Evolutionary conservation across 495 filamentous ascomycete species (phyloP), one percentile per base, ranked within the genome.

Genomic region (Aspergillus funiculosus): DNA sequence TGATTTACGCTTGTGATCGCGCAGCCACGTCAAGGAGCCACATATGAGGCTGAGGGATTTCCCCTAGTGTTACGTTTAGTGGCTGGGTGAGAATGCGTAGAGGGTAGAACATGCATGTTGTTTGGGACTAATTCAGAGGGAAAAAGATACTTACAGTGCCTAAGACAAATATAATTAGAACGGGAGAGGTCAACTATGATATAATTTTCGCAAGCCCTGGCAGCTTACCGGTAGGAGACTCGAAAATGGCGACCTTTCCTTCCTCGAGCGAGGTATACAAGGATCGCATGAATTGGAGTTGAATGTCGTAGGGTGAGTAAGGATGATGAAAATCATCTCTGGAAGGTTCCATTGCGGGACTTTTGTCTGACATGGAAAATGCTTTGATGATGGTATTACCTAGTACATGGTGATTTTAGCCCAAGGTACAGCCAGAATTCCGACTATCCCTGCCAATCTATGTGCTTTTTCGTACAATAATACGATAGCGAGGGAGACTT

Each of bases 11-110:
- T 95, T 91, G 64, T 89, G 79, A 52, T 89, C 80, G 34, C 92
- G 85, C 6, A 97, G 72, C 94, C 92, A 98, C 1, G 92, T 96
- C 51, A 98, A 66, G 25, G 92, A 80, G 39, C 82, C 83, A 67
- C 92, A 98, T 51, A 98, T 95, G 15, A 98, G 70, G 57, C 92
- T 97, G 13, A 98, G 63, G 2, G 94, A 96, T 79, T 98, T 98
- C n/a, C 92, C 90, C 82, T 91, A 45, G 18, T 8, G 25, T 1
- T 46, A 35, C 18, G 20, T 18, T 19, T 41, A 22, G 17, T 6
- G 11, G 3, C 19, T 35, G 14, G 18, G 11, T 15, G 7, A 14
- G 10, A 9, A 32, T 17, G 15, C 14, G 5, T 30, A 8, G 18
- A 28, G 1, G 6, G 28, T 5, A 24, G 3, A n/a, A 18, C 5